These are phyloP conservation scores for Breynia disticha DNA, from an alignment of 441 rosid species.

Conservation along the genomic window DNA sequence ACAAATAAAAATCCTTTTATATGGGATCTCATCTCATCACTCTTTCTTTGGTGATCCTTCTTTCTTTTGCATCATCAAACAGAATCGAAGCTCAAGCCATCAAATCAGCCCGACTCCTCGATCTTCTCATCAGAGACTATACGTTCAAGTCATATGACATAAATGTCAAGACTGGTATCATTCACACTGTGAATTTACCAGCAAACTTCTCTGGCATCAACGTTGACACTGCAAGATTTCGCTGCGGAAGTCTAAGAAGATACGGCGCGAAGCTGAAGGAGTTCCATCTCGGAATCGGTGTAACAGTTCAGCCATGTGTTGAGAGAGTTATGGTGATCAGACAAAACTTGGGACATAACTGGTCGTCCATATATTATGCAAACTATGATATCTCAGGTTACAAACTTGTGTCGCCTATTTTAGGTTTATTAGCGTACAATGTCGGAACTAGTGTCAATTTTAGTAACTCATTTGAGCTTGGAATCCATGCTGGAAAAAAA, in stretches of 20 bases:
- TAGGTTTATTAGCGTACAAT: constrained; percentile 71
- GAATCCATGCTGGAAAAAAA: constrained; percentile 34
- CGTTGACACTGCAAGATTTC: constrained; percentile 49
- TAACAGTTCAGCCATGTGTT: constrained; percentile 55
- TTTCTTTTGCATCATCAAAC: constrained; percentile 25
- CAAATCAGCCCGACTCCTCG: constrained; percentile 46
- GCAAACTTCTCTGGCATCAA: constrained; percentile 63
- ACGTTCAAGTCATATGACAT: constrained; percentile 45
- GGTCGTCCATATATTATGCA: constrained; percentile 61
- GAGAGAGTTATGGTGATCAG: constrained; percentile 71
- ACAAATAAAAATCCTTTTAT: constrained; percentile 15
- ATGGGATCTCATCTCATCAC: constrained; percentile 43
- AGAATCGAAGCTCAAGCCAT: constrained; percentile 31
- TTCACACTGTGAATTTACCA: constrained; percentile 48
- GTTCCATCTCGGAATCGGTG: constrained; percentile 56
- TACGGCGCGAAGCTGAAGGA: constrained; percentile 71
- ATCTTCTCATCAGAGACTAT: constrained; percentile 67
- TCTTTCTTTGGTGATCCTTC: constrained; percentile 27
- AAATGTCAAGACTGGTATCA: constrained; percentile 43
- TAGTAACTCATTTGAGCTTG: constrained; percentile 45
- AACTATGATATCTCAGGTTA: constrained; percentile 63
- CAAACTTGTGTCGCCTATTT: constrained; percentile 62
- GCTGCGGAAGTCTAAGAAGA: constrained; percentile 74
- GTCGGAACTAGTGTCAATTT: constrained; percentile 36
- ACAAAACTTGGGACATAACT: constrained; percentile 59